Percentiles rank a stretch among this genome's conserved stretches.
Evolutionary conservation across 2,329 filamentous ascomycete genomes (phyloP).

Genomic region (Fusarium bactridioides): DNA sequence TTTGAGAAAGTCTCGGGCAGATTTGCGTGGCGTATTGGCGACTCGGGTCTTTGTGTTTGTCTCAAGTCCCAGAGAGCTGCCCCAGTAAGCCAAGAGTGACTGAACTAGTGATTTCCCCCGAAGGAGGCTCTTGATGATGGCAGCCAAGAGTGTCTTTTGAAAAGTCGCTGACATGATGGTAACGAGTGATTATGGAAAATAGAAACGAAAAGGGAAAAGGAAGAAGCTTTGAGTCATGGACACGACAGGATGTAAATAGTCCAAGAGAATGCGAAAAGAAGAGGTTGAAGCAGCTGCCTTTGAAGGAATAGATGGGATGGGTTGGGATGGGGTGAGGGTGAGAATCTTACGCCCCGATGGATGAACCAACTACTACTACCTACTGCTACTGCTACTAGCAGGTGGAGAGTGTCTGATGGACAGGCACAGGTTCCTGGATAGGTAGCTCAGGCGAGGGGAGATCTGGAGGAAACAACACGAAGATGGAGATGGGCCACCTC

Average conservation of each 20-base stretch:
- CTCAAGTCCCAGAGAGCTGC: slow-evolving; percentile 51
- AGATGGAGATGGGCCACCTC: slow-evolving; percentile 23
- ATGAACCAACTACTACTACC: not conserved
- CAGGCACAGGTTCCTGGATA: slow-evolving; percentile 24
- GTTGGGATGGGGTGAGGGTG: slow-evolving; percentile 15
- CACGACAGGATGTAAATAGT: slow-evolving; percentile 39
- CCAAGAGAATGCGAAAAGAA: slow-evolving; percentile 13
- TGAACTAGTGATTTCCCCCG: slow-evolving; percentile 67
- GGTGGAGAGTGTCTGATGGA: slow-evolving; percentile 35
- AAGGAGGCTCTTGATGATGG: slow-evolving; percentile 64
- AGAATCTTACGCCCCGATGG: slow-evolving; percentile 38
- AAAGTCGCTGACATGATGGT: slow-evolving; percentile 63
- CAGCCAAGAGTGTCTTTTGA: slow-evolving; percentile 62
- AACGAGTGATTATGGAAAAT: slow-evolving; percentile 54
- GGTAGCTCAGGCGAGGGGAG: slow-evolving; percentile 29
- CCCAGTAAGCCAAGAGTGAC: slow-evolving; percentile 64
- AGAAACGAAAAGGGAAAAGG: slow-evolving; percentile 14
- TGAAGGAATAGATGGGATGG: slow-evolving; percentile 20
- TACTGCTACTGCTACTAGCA: slow-evolving; percentile 24
- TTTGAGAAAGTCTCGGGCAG: slow-evolving; percentile 61
- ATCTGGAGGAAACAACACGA: slow-evolving; percentile 28
- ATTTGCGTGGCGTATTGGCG: slow-evolving; percentile 37
- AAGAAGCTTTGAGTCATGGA: slow-evolving; percentile 28
- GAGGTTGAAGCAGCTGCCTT: slow-evolving; percentile 16
- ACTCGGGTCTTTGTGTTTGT: slow-evolving; percentile 34